Evolutionary conservation across 1,284 basidiomycete genomes (phyloP), one percentile per base, ranked within the genome.

Genomic region (Puccinia horiana): DNA sequence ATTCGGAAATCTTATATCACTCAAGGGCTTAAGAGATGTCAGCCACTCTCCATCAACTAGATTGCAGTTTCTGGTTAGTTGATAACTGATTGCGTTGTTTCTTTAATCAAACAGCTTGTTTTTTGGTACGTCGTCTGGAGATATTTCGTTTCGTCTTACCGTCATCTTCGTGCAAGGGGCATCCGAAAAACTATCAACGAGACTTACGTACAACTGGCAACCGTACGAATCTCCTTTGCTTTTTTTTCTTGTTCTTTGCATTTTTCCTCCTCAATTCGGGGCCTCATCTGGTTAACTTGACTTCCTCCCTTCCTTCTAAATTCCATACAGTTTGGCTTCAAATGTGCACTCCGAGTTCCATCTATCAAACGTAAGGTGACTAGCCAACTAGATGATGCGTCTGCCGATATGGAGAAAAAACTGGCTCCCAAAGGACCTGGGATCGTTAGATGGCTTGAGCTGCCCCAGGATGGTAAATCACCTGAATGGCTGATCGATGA

Each of bases 401-500:
- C 85, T 14, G 63, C 80, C 18, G 85, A 86, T 26, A 76, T 86
- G 42, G 83, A 84, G 84, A 88, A 88, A 81, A 91, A 91, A 85
- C 89, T 98, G 56, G 89, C 92, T 37, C 92, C 90, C 0, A 90
- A 90, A 85, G 92, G 89, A 18, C 89, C 89, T 14, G 88, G 88
- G 35, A 90, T 93, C 8, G 89, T 90, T 5, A 89, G 92, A 9
- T 90, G 93, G 85, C 88, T 92, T 0, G 85, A 90, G 0, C 87
- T 97, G 0, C 94, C 95, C 0, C 87, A 88, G 0, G 86, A 91
- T 44, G 94, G 95, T 1, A 89, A 91, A 83, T 88, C 91, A 0
- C 84, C 90, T n/a, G 92, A 93, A 82, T 94, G 93, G 92, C 92
- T 96, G 82, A 85, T 92, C 26, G 89, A 89, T 6, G 92, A 95